Evolutionary conservation across 2,329 filamentous ascomycete species (phyloP).

Genomic region (Thermoascus crustaceus): DNA sequence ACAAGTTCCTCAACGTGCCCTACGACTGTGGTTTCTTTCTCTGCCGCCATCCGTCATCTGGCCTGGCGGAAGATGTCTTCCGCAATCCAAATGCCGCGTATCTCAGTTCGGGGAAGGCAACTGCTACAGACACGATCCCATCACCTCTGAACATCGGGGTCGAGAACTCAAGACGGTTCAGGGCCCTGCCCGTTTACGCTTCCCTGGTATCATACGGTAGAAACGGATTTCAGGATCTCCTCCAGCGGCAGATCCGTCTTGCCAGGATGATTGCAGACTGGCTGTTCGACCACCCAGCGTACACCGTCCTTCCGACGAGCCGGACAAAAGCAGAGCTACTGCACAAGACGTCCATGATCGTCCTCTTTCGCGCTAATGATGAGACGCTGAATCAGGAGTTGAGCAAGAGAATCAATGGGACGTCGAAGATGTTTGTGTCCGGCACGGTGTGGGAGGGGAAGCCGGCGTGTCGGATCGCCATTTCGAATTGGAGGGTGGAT

Average conservation of each 20-base stretch:
- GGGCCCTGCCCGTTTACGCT: constrained; percentile 82
- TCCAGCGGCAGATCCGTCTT: constrained; percentile 63
- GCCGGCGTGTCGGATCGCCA: constrained; percentile 71
- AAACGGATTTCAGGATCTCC: constrained; percentile 58
- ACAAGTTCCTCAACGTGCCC: constrained; percentile 91
- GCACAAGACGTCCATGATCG: constrained; percentile 57
- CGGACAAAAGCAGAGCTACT: constrained; percentile 34
- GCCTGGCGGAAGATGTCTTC: constrained; percentile 57
- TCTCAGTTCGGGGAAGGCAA: constrained; percentile 40
- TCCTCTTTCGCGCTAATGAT: constrained; percentile 69
- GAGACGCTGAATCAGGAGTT: constrained; percentile 55
- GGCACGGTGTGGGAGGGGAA: constrained; percentile 68
- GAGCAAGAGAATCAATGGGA: constrained; percentile 64
- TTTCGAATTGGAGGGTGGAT: constrained; percentile 76
- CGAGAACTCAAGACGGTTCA: constrained; percentile 85
- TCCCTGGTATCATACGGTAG: constrained; percentile 67
- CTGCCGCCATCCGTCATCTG: constrained; percentile 48
- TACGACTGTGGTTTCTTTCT: constrained; percentile 92
- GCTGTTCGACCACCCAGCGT: constrained; percentile 53
- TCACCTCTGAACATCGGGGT: constrained; percentile 80
- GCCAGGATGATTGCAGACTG: constrained; percentile 59
- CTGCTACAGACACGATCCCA: constrained; percentile 45
- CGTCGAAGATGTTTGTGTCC: constrained; percentile 70
- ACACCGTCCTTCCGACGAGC: constrained; percentile 55
- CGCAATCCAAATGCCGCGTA: constrained; percentile 82